These are phyloP conservation scores for Knufia petricola DNA, from an alignment of 2,329 filamentous ascomycete species.

Conservation along the genomic window DNA sequence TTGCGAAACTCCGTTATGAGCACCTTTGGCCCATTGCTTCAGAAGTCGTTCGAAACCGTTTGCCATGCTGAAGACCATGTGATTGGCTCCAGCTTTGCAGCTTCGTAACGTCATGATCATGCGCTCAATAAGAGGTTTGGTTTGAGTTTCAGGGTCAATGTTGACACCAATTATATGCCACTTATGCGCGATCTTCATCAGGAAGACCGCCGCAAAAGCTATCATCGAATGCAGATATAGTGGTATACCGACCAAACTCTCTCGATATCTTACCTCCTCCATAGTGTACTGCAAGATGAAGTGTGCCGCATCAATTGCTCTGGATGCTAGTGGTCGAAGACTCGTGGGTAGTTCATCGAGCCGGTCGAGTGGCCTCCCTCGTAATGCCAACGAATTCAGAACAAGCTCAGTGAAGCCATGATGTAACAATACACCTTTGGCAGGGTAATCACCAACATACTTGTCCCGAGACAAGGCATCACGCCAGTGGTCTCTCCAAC, in stretches of 20 bases:
- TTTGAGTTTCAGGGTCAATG: constrained; percentile 20
- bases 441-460: constrained; percentile 22
- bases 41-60: constrained; percentile 21
- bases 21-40: constrained; percentile 12
- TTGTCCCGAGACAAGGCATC: constrained; percentile 18
- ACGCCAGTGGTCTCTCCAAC: constrained; percentile 43
- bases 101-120: constrained; percentile 17
- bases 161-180: constrained; percentile 21
- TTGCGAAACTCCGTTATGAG: not conserved
- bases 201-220: constrained; percentile 37
- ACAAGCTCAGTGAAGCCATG: constrained; percentile 47
- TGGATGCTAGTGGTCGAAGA: constrained; percentile 27
- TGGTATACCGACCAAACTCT: constrained; percentile 40
- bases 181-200: constrained; percentile 31
- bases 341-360: constrained; percentile 24
- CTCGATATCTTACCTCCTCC: constrained; percentile 40
- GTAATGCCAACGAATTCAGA: constrained; percentile 37
- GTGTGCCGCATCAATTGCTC: constrained; percentile 41
- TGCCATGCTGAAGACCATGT: constrained; percentile 23
- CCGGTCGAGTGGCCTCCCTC: constrained; percentile 35
- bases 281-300: constrained; percentile 38
- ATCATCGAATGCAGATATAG: constrained; percentile 37
- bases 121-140: constrained; percentile 20
- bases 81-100: constrained; percentile 17
- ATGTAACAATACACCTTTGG: constrained; percentile 38